Base-by-base conservation (phyloP, 2,329 filamentous ascomycete species). In the Aureobasidium sp. region DNA sequence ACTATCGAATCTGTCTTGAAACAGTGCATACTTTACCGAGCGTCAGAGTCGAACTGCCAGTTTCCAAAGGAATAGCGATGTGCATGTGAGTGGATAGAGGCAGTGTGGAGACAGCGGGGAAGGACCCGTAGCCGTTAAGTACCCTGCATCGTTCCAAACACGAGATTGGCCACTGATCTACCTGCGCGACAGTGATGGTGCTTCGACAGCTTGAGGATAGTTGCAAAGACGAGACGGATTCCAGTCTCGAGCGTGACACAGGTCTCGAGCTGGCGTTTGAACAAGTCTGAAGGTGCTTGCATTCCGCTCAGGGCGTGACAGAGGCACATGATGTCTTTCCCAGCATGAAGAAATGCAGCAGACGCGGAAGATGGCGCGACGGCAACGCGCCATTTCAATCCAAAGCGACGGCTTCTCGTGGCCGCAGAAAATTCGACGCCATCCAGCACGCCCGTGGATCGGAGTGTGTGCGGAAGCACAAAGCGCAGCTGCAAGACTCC, bases 321-420 rank as follows among this genome's bases (percentile, higher is more conserved):
- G 29, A 34, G 29, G 57, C 57, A 59, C 57, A 59, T 59, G 57
- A 59, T 45, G 57, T 21, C n/a, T 36, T 36, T 21, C 29, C 11
- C 27, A 54, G 8, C 36, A 57, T 34, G n/a, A 27, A 30, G 42
- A 48, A 34, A 49, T 50, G 44, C 34, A 59, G 57, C 39, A 49
- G 41, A 48, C 42, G 54, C 57, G 32, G 54, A 44, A 48, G 10
- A 44, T 48, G 32, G 41, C 54, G 54, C 54, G 54, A 59, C 42
- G 42, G 54, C 57, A 36, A 59, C 45, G 57, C 45, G 57, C 57
- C 34, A 36, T 27, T 36, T 49, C 45, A 42, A 59, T 39, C 27
- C 57, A 59, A 50, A 49, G 57, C 44, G 41, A 50, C 57, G 44
- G 57, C 57, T 50, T 42, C 45, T 59, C 57, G 57, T 50, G 42